These are phyloP conservation scores for Ascochyta viciae-villosae DNA, from an alignment of 2,329 filamentous ascomycete species.

Conservation along the genomic window DNA sequence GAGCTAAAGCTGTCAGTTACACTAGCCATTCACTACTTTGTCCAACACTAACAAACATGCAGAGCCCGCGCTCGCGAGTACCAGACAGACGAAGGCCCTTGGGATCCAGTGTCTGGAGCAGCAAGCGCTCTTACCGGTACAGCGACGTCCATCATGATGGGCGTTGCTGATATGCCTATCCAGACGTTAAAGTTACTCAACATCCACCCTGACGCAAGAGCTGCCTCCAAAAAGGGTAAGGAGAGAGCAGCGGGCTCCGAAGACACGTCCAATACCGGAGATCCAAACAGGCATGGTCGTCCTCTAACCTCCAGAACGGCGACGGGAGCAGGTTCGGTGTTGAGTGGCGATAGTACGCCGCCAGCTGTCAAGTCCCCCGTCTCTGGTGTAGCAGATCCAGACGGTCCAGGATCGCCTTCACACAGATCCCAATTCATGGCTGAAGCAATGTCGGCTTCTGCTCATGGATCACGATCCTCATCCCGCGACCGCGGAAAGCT, in stretches of 20 bases:
- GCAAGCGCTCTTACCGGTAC: conserved; percentile 82
- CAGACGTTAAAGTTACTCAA: conserved; percentile 60
- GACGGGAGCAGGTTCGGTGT: conserved; percentile 22
- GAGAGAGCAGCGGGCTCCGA: conserved; percentile 24
- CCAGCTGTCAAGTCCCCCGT: conserved; percentile 22
- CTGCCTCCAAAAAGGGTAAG: conserved; percentile 36
- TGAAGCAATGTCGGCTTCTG: conserved; percentile 41
- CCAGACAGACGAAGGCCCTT: conserved; percentile 49
- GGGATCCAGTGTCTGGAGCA: conserved; percentile 57
- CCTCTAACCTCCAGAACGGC: conserved; percentile 20
- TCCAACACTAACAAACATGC: conserved; percentile 14
- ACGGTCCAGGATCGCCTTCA: conserved; percentile 29
- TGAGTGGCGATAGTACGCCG: conserved; percentile 31
- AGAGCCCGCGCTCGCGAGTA: conserved; percentile 50
- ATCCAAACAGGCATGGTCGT: conserved; percentile 24
- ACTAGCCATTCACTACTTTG: not conserved
- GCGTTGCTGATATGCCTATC: conserved; percentile 74
- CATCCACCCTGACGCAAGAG: conserved; percentile 50
- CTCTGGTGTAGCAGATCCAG: conserved; percentile 17
- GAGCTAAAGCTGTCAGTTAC: conserved; percentile 48
- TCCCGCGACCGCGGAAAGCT: conserved; percentile 31
- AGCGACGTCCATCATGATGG: conserved; percentile 80
- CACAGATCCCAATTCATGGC: conserved; percentile 42
- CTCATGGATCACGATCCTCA: conserved; percentile 36
- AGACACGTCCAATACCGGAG: conserved; percentile 19